phyloP scores from a whole-genome alignment of 768 basidiomycete species.

The Mycena kentingensis region DNA sequence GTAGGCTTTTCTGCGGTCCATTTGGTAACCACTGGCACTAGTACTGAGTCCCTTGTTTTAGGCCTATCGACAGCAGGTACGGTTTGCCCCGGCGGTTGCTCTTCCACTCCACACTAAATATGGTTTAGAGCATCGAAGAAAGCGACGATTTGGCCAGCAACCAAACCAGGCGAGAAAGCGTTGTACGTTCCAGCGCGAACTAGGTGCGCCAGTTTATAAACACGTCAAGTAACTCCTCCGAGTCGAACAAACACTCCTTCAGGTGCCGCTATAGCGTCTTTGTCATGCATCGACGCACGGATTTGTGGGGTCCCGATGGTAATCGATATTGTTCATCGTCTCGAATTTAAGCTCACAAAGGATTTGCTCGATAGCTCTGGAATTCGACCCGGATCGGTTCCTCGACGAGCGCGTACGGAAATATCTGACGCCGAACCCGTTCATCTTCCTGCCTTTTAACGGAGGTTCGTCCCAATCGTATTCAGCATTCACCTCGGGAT shows the following conservation, averaged over 20 bases:
- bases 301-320: slow-evolving; percentile 68
- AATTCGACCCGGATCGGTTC: slow-evolving; percentile 42
- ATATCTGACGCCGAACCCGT: slow-evolving; percentile 40
- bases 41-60: too few relatives aligned
- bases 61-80: slow-evolving; percentile 35
- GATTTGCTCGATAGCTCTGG: slow-evolving; percentile 24
- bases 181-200: background rate
- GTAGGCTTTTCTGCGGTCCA: slow-evolving; percentile 36
- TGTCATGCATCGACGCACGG: slow-evolving; percentile 61
- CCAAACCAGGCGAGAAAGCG: background rate
- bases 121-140: background rate
- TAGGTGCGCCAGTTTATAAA: slow-evolving; percentile 2
- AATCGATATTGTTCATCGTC: background rate
- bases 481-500: background rate
- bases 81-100: background rate
- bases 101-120: background rate
- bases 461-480: background rate
- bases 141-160: background rate
- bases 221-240: slow-evolving; percentile 19
- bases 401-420: slow-evolving; percentile 36
- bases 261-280: slow-evolving; percentile 52
- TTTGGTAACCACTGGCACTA: too few relatives aligned
- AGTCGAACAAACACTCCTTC: too few relatives aligned
- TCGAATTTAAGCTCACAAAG: background rate
- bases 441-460: slow-evolving; percentile 42